These are phyloP conservation scores for Meredithiella fracta DNA, from an alignment of 2,329 filamentous ascomycete species.

Conservation along the genomic window DNA sequence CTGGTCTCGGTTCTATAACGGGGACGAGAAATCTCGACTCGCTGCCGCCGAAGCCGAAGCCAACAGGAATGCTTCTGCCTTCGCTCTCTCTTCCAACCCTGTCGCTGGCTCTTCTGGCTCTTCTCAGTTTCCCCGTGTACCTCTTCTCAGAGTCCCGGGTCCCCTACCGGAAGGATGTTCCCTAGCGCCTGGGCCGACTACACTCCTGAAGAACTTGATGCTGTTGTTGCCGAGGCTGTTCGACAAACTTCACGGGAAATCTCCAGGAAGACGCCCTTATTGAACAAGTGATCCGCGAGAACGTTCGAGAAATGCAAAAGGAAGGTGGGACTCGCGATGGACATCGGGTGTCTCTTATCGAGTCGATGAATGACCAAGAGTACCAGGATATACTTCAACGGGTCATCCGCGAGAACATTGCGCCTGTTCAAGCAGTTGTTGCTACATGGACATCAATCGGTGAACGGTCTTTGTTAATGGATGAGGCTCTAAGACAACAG, in stretches of 20 bases:
- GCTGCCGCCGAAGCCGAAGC: background rate
- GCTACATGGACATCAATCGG: background rate
- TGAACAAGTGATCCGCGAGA: slow-evolving; percentile 6
- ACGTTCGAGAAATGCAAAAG: background rate
- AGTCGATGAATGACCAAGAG: background rate
- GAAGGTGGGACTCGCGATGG: background rate
- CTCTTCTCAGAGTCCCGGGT: background rate
- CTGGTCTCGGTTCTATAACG: slow-evolving; percentile 2
- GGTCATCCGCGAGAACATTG: slow-evolving; percentile 1
- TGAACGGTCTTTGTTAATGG: background rate
- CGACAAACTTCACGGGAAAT: slow-evolving; percentile 1
- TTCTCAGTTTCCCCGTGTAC: background rate
- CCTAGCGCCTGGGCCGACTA: slow-evolving; percentile 1
- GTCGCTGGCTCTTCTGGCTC: background rate
- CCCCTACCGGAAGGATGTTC: background rate
- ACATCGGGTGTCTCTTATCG: background rate
- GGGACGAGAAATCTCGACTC: slow-evolving; percentile 1
- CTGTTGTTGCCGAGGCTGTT: background rate
- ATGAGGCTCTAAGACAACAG: background rate
- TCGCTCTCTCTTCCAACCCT: background rate
- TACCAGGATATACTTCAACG: slow-evolving; percentile 3
- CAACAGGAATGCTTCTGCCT: background rate
- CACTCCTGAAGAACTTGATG: background rate
- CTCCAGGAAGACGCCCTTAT: slow-evolving; percentile 6
- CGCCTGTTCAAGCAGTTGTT: background rate